Base-by-base conservation (phyloP, 1,284 basidiomycete species). In the Psilocybe mexicana region DNA sequence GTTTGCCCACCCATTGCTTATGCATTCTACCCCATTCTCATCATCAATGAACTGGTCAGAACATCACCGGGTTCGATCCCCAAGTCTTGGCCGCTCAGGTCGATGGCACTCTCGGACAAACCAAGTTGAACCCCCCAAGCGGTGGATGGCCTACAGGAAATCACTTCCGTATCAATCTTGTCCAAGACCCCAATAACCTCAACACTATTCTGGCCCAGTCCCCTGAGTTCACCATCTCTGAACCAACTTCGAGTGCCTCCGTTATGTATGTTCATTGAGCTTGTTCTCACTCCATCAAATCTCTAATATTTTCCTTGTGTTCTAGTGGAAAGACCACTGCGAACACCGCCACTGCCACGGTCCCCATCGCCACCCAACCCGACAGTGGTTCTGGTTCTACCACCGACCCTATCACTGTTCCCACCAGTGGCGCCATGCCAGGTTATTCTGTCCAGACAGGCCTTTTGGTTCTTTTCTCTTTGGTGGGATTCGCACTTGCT, bases 141-240 rank as follows among this genome's bases (percentile, higher is more conserved):
- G 79, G 76, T 40, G 86, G 86, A 7, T 90, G 85, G 82, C 79
- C 81, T 8, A 59, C 70, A 14, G 86, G 86, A 61, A 44, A 60
- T 60, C 55, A 62, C 28, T 92, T 80, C 82, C 85, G 83, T 55
- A 79, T 94, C 70, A 92, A 93, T 76, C 71, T 94, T 35, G 83
- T 87, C 62, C 65, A 76, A 66, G 76, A 81, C 61, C 62, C 76
- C 3, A 57, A 79, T 28, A 58, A 81, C 47, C 68, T 79, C 18
- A 70, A 74, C 69, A 70, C 72, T 55, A 83, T 92, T 61, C 76
- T 81, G 53, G 88, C 90, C 46, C 89, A 93, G 73, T 92, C 86
- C 18, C 45, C 49, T 14, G 62, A 80, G 53, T 90, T 89, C 69
- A 68, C 68, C 57, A 86, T 93, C 71, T 76, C 40, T 12, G 30